phyloP scores from a whole-genome alignment of 2,329 filamentous ascomycete genomes.

The Coniochaeta prunicola region DNA sequence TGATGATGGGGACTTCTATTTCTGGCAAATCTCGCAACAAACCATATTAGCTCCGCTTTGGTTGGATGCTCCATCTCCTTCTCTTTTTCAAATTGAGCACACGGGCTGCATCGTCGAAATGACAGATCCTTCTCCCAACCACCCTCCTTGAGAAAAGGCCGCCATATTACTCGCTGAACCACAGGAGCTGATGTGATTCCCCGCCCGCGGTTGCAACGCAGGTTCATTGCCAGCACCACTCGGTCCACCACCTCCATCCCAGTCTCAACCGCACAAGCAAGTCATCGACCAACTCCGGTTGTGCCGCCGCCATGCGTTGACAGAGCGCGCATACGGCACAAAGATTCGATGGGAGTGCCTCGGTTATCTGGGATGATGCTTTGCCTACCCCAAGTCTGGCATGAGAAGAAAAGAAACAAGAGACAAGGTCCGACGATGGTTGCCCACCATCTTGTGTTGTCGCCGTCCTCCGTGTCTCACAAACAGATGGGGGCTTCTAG shows the following conservation, averaged over 20 bases:
- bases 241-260: too few relatives aligned
- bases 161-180: background rate
- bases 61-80: too few relatives aligned
- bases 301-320: background rate
- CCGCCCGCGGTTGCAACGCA: background rate
- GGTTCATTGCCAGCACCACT: background rate
- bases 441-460: background rate
- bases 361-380: background rate
- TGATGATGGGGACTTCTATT: too few relatives aligned
- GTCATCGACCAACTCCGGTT: background rate
- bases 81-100: too few relatives aligned
- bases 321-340: background rate
- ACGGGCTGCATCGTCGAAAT: background rate
- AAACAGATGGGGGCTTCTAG: too few relatives aligned
- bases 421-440: background rate
- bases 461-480: background rate
- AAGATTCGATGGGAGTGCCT: background rate
- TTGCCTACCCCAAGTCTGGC: background rate
- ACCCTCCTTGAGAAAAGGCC: background rate
- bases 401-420: background rate
- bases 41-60: too few relatives aligned
- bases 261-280: background rate
- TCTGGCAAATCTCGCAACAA: too few relatives aligned
- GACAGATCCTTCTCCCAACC: background rate
- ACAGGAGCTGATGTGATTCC: background rate